Conservation (phyloP, 2,329 filamentous ascomycete genomes). For the Pestalotiopsis sp. region DNA sequence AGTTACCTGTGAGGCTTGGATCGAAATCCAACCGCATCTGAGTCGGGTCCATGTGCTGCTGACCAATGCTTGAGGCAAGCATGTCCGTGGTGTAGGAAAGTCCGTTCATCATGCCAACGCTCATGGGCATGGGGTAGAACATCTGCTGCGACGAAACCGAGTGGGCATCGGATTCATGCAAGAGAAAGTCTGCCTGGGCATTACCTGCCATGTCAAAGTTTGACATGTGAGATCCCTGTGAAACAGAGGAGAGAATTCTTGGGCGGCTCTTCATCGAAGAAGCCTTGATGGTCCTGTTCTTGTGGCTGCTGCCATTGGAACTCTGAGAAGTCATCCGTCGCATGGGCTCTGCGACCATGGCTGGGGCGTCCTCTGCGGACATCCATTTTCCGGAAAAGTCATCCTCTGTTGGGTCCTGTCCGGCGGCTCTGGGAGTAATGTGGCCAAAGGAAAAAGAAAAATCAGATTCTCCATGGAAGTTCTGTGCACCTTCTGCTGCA, state of each 20-base stretch:
- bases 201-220: slow-evolving; percentile 56
- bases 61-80: slow-evolving; percentile 41
- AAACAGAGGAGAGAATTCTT: slow-evolving; percentile 48
- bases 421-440: slow-evolving; percentile 51
- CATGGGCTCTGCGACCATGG: slow-evolving; percentile 44
- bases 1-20: slow-evolving; percentile 47
- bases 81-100: slow-evolving; percentile 44
- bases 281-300: slow-evolving; percentile 44
- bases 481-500: slow-evolving; percentile 62
- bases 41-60: slow-evolving; percentile 59
- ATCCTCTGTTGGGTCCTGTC: slow-evolving; percentile 50
- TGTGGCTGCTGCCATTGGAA: slow-evolving; percentile 48
- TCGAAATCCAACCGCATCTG: slow-evolving; percentile 59
- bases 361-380: slow-evolving; percentile 34
- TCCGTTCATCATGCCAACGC: slow-evolving; percentile 45
- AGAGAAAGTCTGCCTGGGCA: slow-evolving; percentile 52
- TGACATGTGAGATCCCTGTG: slow-evolving; percentile 51
- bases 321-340: slow-evolving; percentile 44
- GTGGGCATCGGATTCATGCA: slow-evolving; percentile 51
- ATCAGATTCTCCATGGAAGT: slow-evolving; percentile 58
- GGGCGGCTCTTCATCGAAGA: slow-evolving; percentile 43
- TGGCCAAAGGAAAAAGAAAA: slow-evolving; percentile 57
- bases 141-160: slow-evolving; percentile 46
- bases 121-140: slow-evolving; percentile 52
- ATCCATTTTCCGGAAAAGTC: slow-evolving; percentile 52